phyloP scores from a whole-genome alignment of 1,139 yeast genomes.

The Zygoascus hellenicus region DNA sequence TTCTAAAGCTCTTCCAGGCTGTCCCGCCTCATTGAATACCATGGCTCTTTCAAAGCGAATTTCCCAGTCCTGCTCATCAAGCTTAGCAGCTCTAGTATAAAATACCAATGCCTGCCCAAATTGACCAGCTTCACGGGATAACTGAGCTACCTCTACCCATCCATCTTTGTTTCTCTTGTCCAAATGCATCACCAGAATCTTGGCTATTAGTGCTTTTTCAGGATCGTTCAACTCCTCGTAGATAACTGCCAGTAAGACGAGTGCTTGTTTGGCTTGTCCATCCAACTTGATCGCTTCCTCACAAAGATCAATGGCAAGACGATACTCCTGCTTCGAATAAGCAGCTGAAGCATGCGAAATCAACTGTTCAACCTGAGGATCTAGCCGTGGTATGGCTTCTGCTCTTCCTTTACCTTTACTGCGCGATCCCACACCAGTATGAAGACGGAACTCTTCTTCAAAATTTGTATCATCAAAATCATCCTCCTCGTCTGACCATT shows the following conservation, averaged over 20 bases:
- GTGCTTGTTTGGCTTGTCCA: conserved; percentile 73
- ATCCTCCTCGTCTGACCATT: conserved; percentile 9
- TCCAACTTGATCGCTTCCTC: conserved; percentile 74
- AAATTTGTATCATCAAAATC: conserved; percentile 3
- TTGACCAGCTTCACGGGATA: conserved; percentile 67
- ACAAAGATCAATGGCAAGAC: conserved; percentile 59
- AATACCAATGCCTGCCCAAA: conserved; percentile 78
- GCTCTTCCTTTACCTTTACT: conserved; percentile 4
- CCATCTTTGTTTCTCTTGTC: conserved; percentile 72
- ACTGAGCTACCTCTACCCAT: conserved; percentile 80
- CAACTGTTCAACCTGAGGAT: conserved; percentile 19
- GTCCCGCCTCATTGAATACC: conserved; percentile 59
- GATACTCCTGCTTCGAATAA: conserved; percentile 39
- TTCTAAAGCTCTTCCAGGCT: conserved; percentile 66
- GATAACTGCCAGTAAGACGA: conserved; percentile 79
- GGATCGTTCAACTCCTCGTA: conserved; percentile 61
- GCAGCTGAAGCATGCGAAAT: conserved; percentile 17
- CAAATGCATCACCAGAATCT: conserved; percentile 80
- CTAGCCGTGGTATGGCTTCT: conserved; percentile 14
- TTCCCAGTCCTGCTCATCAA: conserved; percentile 24
- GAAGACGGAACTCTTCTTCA: conserved; percentile 8
- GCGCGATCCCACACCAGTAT: conserved; percentile 8
- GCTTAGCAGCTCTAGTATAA: conserved; percentile 37
- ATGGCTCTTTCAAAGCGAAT: conserved; percentile 45
- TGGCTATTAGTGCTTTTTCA: conserved; percentile 70